phyloP scores from a whole-genome alignment of 352 stramenopile genomes.

The Pythium aquatile region DNA sequence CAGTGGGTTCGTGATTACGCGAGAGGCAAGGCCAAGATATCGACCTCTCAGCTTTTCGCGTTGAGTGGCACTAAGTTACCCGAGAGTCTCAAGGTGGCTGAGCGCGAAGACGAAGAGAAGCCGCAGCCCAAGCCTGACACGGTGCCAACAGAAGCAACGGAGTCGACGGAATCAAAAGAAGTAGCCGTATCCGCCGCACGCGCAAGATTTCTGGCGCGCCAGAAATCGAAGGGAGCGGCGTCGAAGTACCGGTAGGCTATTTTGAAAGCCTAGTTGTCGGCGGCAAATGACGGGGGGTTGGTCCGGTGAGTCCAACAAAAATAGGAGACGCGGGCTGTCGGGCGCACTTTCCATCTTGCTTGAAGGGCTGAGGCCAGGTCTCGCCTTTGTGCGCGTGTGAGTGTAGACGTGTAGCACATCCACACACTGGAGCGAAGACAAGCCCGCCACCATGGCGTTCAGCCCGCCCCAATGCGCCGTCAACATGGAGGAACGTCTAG shows the following conservation, averaged over 20 bases:
- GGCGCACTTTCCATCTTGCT: not conserved
- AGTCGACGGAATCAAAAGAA: not conserved
- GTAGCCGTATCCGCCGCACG: not conserved
- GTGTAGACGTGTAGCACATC: not conserved
- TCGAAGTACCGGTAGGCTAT: not conserved
- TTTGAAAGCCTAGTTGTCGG: not conserved
- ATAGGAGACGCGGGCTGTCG: not conserved
- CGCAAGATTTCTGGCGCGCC: not conserved
- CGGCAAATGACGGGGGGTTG: not conserved
- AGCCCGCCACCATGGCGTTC: slow-evolving; percentile 47
- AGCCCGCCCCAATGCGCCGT: slow-evolving; percentile 77
- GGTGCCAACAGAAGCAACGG: not conserved
- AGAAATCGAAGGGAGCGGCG: not conserved
- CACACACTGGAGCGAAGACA: not conserved
- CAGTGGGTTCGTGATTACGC: slow-evolving; percentile 53
- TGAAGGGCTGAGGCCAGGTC: not conserved
- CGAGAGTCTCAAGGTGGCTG: not conserved
- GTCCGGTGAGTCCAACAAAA: not conserved
- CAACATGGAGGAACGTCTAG: slow-evolving; percentile 86
- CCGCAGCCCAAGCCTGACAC: not conserved
- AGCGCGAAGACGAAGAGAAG: not conserved
- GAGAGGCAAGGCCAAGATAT: slow-evolving; percentile 32
- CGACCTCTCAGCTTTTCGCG: slow-evolving; percentile 37
- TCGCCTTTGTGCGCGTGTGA: not conserved
- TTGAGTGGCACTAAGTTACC: slow-evolving; percentile 42